Evolutionary conservation across 345 rosid genomes (phyloP).

Genomic region (Pistacia vera): DNA sequence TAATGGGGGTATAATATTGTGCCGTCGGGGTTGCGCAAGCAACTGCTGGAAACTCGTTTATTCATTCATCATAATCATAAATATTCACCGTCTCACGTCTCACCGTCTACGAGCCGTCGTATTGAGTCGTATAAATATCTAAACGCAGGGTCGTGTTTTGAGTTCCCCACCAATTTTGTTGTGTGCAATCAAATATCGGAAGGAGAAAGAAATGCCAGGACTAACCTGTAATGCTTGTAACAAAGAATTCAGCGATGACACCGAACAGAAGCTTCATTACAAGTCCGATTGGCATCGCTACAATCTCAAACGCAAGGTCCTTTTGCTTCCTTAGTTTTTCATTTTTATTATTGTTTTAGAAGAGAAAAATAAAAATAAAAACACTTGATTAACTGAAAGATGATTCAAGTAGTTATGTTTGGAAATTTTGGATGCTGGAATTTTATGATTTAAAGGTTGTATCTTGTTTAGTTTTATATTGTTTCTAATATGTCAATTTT

Average conservation of each 20-base stretch:
- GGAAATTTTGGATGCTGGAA: too few species aligned
- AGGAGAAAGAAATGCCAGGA: constrained; percentile 42
- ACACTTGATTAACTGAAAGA: too few species aligned
- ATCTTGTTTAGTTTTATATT: too few species aligned
- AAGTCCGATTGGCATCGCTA: constrained; percentile 99
- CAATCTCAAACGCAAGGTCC: constrained; percentile 96
- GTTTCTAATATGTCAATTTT: too few species aligned
- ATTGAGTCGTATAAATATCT: not conserved
- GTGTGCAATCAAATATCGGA: not conserved
- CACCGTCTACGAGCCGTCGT: constrained; percentile 17
- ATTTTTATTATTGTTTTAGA: not conserved
- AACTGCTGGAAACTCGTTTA: not conserved
- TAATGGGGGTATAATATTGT: not conserved
- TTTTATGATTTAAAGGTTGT: too few species aligned
- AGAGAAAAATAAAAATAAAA: too few species aligned
- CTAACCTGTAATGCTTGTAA: constrained; percentile 91
- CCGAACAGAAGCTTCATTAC: constrained; percentile 81
- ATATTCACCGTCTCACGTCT: not conserved
- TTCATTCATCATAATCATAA: not conserved
- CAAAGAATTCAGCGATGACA: constrained; percentile 73
- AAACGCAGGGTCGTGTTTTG: too few species aligned
- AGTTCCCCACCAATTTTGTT: too few species aligned
- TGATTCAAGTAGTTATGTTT: too few species aligned
- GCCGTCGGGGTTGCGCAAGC: constrained; percentile 12
- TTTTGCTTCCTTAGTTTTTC: not conserved